Base-by-base conservation (phyloP, 306 rosid species). In the Morella rubra region DNA sequence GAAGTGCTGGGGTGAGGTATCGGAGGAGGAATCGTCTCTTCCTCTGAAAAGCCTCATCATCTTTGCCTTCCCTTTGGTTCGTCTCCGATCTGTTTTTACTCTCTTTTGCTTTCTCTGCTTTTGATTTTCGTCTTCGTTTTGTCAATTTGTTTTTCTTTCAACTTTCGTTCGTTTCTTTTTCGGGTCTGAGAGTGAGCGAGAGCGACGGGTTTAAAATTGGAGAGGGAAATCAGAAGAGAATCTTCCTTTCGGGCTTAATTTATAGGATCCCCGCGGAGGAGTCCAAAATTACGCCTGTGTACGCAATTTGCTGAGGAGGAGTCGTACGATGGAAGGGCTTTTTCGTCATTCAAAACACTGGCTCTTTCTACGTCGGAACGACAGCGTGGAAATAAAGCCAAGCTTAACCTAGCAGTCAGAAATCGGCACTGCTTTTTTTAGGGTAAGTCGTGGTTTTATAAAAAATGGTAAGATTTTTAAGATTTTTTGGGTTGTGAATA, bases 21-120 rank as follows among this genome's bases (percentile, higher is more conserved):
- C 90, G 67, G 79, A 70, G 84, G 88, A 44, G 24, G 81, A 80
- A 61, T 75, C 87, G 18, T 77, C 90, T 44, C 85, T 83, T 8
- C 87, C 81, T 72, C 81, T 84, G 81, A 86, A 88, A 13, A 74
- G 5, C 8, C 56, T 85, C 54, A 80, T 71, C 98, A 91, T 93
- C 76, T 19, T 49, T 15, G 8, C 8, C 40, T 71, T 62, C 41
- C 22, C 4, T 12, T 10, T 46, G 51, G 22, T 24, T 47, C 13
- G 10, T 44, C 16, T 72, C 51, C 44, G 81, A 70, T 27, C 10
- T 8, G 78, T 72, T 61, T 24, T 61, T 27, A 45, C 15, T 14
- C 45, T 53, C 19, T 20, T 53, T 55, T 32, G 37, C 37, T 32
- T 32, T 32, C 37, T 32, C 37, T 32, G 37, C 37, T 44, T 51